Base-by-base conservation (phyloP, 345 rosid species). In the Euphorbia pulcherrima region DNA sequence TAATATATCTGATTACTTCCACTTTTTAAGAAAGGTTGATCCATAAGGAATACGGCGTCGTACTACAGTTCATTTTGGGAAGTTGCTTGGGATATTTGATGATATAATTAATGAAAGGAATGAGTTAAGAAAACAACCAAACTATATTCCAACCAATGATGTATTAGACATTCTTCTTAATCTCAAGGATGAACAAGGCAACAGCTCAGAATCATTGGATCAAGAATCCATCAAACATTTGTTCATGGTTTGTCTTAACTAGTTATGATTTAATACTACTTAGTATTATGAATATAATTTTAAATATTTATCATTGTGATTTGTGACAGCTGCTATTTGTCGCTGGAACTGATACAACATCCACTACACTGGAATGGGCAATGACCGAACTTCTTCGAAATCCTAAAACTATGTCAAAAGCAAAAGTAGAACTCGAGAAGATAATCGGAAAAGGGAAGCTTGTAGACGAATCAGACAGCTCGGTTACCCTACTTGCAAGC, bases 351-450 rank as follows among this genome's bases (percentile, higher is more conserved):
- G 86, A 85, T 27, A 79, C 84, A 26, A 83, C 82, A 29, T 74
- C 86, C 6, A 76, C 30, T 76, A 78, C 87, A 12, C 7, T 87
- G 54, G 86, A 87, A 40, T 85, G 88, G 88, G 87, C 88, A 57
- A 68, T 83, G 87, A 60, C 81, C 1, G 89, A 87, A 62, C 30
- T 85, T 10, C 77, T 85, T 23, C 67, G 28, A 1, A 70, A 69
- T 20, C 86, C 86, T 10, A 16, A 66, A 2, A 68, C 67, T 21
- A 46, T 81, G 21, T 14, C 28, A 6, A 78, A 69, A 78, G 85
- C 82, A 2, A 68, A 41, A 44, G 62, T 30, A 17, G 88, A 83
- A 75, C 72, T 83, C 0, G 71, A 80, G 6, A 16, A 20, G 46
- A 65, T 4, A 7, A 63, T 82, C 6, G 87, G 86, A 21, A 66